Conservation (phyloP, 1,139 yeast genomes). For the Suzukiozyma palmioleophila region DNA sequence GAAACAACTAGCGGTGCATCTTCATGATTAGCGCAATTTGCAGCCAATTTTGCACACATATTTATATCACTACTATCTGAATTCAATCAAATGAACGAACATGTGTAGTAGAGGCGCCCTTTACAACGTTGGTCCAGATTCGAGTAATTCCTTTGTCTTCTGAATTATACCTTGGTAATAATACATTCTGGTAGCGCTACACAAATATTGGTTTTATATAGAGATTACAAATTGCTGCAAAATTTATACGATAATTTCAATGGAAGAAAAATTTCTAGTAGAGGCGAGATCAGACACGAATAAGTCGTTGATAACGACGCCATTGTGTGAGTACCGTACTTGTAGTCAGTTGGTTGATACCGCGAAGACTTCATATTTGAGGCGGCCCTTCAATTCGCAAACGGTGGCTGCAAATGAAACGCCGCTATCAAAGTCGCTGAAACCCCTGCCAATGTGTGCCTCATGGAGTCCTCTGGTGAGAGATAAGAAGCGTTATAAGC, state of each 20-base stretch:
- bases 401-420: background rate
- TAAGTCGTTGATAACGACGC: background rate
- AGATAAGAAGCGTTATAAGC: no score
- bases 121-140: no score
- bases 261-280: background rate
- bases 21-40: no score
- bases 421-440: no score
- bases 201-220: background rate
- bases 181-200: background rate
- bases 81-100: no score
- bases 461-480: no score
- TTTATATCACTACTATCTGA: no score
- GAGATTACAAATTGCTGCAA: background rate
- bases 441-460: no score
- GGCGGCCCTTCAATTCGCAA: background rate
- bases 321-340: background rate
- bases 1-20: background rate
- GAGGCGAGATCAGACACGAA: background rate
- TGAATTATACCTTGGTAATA: no score
- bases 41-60: no score
- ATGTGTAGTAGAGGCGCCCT: no score
- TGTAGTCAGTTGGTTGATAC: constrained; percentile 1
- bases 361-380: background rate
- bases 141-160: no score
- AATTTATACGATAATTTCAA: background rate